phyloP scores from a whole-genome alignment of 495 filamentous ascomycete species.

The Penicillium taxi region DNA sequence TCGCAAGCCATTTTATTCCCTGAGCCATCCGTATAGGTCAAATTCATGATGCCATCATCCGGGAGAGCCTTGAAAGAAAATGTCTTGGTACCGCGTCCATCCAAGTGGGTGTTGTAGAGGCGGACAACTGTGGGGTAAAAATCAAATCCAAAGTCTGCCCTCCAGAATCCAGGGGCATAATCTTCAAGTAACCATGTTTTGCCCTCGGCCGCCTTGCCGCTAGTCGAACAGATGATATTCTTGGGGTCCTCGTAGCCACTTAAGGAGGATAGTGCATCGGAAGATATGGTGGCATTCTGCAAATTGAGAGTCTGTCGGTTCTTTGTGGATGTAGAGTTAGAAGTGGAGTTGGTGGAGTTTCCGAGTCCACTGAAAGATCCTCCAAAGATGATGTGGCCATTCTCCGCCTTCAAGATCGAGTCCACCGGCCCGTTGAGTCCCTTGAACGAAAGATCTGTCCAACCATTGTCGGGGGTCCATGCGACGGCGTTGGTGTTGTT shows the following conservation, averaged over 20 bases:
- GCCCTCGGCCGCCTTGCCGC: slow-evolving; percentile 52
- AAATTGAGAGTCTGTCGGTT: slow-evolving; percentile 77
- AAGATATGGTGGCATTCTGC: slow-evolving; percentile 61
- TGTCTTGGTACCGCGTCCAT: slow-evolving; percentile 77
- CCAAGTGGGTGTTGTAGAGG: slow-evolving; percentile 80
- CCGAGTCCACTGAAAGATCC: slow-evolving; percentile 88
- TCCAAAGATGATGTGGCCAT: slow-evolving; percentile 83
- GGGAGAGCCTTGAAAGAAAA: slow-evolving; percentile 78
- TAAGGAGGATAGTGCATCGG: slow-evolving; percentile 49
- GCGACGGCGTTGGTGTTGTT: slow-evolving; percentile 85
- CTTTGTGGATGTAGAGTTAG: slow-evolving; percentile 48
- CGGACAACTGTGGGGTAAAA: slow-evolving; percentile 80
- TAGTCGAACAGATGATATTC: slow-evolving; percentile 78
- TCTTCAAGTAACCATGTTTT: slow-evolving; percentile 83
- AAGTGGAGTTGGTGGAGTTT: slow-evolving; percentile 49
- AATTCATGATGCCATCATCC: slow-evolving; percentile 89
- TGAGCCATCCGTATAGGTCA: slow-evolving; percentile 75
- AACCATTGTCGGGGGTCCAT: slow-evolving; percentile 61
- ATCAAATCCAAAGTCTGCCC: slow-evolving; percentile 69
- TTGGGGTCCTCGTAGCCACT: slow-evolving; percentile 67
- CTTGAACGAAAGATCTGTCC: slow-evolving; percentile 80
- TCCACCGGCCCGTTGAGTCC: slow-evolving; percentile 93
- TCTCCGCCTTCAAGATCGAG: slow-evolving; percentile 69
- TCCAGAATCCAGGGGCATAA: slow-evolving; percentile 73
- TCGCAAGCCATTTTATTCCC: slow-evolving; percentile 62